Base-by-base conservation (phyloP, 2,329 filamentous ascomycete species). In the Arachnomyces sp. region DNA sequence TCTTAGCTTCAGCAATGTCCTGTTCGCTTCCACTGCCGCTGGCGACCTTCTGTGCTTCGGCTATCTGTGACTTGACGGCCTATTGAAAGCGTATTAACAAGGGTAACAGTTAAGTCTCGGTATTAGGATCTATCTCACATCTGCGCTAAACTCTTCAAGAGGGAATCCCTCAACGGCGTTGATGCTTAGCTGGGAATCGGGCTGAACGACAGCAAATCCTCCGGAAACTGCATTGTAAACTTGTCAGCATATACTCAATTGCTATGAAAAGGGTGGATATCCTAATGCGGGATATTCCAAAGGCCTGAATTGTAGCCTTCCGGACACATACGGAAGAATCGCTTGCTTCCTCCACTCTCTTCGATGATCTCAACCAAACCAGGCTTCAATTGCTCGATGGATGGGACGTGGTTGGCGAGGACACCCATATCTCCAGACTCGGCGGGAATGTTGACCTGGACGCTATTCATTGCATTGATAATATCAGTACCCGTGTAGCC, bases 351-450 rank as follows among this genome's bases (percentile, higher is more conserved):
- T 61, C 87, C 85, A 61, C 72, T 78, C 78, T 98, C 92, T 76
- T 96, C 90, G 54, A 96, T 79, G 62, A 98, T 77, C 76, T 96
- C 90, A 55, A 98, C 77, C 55, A 96, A 72, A 61, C 92, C 92
- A 47, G 92, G 89, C 79, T 93, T 94, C 69, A 98, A 77, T 77
- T 98, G 92, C 77, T 98, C 92, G 63, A 98, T 96, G 48, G 89
- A 88, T 51, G 92, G 89, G 59, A 98, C 92, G 79, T 98, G 92
- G 77, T 92, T 93, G 66, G 92, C 92, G 64, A 98, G 84, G 59
- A 98, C 83, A 84, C 92, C 92, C 92, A 98, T 98, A 59, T 96
- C 92, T 66, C 92, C 92, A 49, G 89, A 93, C 69, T 94, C 92
- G 62, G 92, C 92, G 66, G 92, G 84, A 61, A 98, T 82, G 79